Base-by-base conservation (phyloP, 139 green algal species). In the Picochlorum sp. region DNA sequence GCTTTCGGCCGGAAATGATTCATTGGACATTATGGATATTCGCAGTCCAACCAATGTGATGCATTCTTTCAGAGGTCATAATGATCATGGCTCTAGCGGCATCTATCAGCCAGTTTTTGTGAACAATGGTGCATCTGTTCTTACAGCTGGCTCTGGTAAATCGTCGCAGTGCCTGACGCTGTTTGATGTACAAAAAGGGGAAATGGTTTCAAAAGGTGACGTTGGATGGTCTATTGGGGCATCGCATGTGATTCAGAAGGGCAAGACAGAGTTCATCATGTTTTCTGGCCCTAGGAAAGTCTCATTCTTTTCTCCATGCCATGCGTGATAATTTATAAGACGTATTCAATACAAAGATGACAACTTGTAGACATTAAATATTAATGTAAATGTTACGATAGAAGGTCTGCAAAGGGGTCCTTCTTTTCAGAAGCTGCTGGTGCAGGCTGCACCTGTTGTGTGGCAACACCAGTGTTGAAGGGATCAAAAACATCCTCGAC, bases 31-130 rank as follows among this genome's bases (percentile, higher is more conserved):
- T 59, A 37, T 79, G 11, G 72, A 79, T 62, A 49, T 76, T 26
- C 66, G 72, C 16, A 44, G 6, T 20, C 68, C 72, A 6, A 24
- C n/a, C 4, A 54, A 62, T 46, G 62, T 69, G 11, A 52, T 79
- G 52, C 52, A 68, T 50, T 15, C 20, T 14, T 32, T 72, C 11
- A 15, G n/a, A 37, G 72, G 72, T 2, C 72, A 77, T 49, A 50
- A 15, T 13, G 49, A 49, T 24, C 65, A 67, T 18, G 13, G 51
- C 20, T 50, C 70, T 1, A 8, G 3, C 7, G 10, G 26, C 21
- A 79, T 79, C 38, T 79, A 79, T 52, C 72, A 79, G 61, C 72
- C 72, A 20, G n/a, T 38, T 1, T 79, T 77, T 49, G 61, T 79
- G 32, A 30, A 49, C 7, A 46, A 67, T 30, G 69, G 69, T n/a